Evolutionary conservation across 169 alveolate species (phyloP), one percentile per base, ranked within the genome.

Genomic region (Neospora caninum): DNA sequence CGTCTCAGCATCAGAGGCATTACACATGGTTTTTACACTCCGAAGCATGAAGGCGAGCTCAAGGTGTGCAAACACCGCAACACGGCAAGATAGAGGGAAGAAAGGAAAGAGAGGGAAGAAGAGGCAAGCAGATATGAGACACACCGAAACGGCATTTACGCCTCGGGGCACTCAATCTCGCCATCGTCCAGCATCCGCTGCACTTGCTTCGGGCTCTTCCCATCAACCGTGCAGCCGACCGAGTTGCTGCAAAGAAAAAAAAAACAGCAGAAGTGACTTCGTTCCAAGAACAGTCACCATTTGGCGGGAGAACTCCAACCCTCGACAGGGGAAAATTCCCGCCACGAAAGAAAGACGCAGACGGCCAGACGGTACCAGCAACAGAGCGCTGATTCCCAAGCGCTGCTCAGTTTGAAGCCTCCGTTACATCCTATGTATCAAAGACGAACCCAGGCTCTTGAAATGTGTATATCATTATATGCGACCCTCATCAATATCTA

Each of bases 161-260:
- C 89, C 53, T 94, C 88, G 43, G 96, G 95, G 58, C 89, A 69
- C 25, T 95, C 96, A 34, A 92, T 41, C 69, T 87, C 94, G 45
- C 95, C 96, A 45, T 94, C 88, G 91, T 95, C 96, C 69, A 95
- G 69, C 94, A 87, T 88, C 78, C 80, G 94, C 94, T 98, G 99
- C 83, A 98, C 95, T 42, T 96, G 98, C 80, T 97, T 98, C 67
- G 99, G 99, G 92, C 97, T 97, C 97, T 98, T 98, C 88, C 99
- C 99, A 95, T 99, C 99, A 64, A 99, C 99, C 83, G 99, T 98
- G 97, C 99, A 98, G 70, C 99, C 99, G 42, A 99, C 98, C 39
- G 99, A 98, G 95, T 96, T 96, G 96, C 99, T 92, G 94, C 0
- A 53, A 38, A 82, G 84, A 39, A 31, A 34, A 10, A 27, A 43